Percentiles rank a stretch among this genome's conserved stretches.
Evolutionary conservation across 352 stramenopile genomes (phyloP).

Genomic region (Phytopythium boreale): DNA sequence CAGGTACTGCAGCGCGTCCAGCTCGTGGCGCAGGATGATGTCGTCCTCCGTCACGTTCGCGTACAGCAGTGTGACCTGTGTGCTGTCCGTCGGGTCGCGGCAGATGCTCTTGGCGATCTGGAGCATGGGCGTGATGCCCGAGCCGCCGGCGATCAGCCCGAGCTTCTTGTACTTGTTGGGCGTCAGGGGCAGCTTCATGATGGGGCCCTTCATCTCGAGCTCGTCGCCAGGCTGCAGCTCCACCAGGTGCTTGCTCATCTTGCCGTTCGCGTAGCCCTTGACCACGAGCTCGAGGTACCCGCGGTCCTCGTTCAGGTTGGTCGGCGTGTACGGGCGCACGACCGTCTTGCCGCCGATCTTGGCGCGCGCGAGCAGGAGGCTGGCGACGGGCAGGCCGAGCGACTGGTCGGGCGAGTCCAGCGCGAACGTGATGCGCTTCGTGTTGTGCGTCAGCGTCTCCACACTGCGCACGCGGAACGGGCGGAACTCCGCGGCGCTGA

Average conservation of each 20-base stretch:
- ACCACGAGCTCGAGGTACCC: constrained; percentile 87
- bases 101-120: constrained; percentile 85
- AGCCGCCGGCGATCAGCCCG: constrained; percentile 88
- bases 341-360: constrained; percentile 75
- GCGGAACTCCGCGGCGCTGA: constrained; percentile 63
- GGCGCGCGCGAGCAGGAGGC: constrained; percentile 62
- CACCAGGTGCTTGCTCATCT: constrained; percentile 87
- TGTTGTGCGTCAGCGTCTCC: constrained; percentile 72
- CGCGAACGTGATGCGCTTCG: constrained; percentile 74
- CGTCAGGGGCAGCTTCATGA: constrained; percentile 83
- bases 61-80: constrained; percentile 84
- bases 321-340: constrained; percentile 87
- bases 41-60: constrained; percentile 85
- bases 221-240: constrained; percentile 78
- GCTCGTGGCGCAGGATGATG: constrained; percentile 86
- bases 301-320: constrained; percentile 79
- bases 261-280: constrained; percentile 85
- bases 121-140: constrained; percentile 89
- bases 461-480: constrained; percentile 74
- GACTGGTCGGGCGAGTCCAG: constrained; percentile 52
- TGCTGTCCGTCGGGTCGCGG: constrained; percentile 78
- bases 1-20: constrained; percentile 79
- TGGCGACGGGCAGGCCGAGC: constrained; percentile 61
- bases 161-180: constrained; percentile 90
- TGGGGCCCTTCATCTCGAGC: constrained; percentile 90